phyloP scores from a whole-genome alignment of 176 grass and related monocot genomes.

The Tuctoria greenei region DNA sequence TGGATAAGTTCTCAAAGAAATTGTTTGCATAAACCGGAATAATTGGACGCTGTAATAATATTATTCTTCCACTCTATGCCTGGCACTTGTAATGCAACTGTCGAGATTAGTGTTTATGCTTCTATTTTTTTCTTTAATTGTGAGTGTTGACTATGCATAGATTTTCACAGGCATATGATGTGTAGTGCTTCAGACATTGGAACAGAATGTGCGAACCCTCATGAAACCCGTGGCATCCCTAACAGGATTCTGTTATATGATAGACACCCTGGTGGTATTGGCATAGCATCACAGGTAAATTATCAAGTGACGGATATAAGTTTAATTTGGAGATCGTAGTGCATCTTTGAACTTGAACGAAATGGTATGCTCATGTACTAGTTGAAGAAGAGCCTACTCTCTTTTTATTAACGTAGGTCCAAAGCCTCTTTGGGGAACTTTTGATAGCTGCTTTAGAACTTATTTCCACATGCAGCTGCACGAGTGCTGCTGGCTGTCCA shows the following conservation, averaged over 20 bases:
- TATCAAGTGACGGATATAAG: slow-evolving; percentile 16
- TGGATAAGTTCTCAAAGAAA: background rate
- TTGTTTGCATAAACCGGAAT: background rate
- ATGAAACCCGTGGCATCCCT: slow-evolving; percentile 63
- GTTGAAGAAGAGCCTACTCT: too few species aligned
- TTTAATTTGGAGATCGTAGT: background rate
- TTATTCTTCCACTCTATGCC: background rate
- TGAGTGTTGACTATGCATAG: background rate
- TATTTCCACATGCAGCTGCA: slow-evolving; percentile 64
- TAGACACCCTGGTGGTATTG: slow-evolving; percentile 77
- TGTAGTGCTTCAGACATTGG: slow-evolving; percentile 77
- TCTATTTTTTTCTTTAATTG: slow-evolving; percentile 11
- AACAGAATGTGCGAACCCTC: slow-evolving; percentile 80
- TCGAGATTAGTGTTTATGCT: slow-evolving; percentile 3
- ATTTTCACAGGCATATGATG: slow-evolving; percentile 61
- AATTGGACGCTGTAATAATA: background rate
- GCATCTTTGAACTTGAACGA: background rate
- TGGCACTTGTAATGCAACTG: background rate
- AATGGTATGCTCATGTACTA: background rate
- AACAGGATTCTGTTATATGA: slow-evolving; percentile 87
- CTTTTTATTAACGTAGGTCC: slow-evolving; percentile 47
- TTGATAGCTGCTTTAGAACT: slow-evolving; percentile 67
- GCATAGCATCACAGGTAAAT: slow-evolving; percentile 66
- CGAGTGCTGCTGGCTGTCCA: slow-evolving; percentile 59
- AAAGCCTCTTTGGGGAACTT: slow-evolving; percentile 66